Evolutionary conservation across 202 grass and related monocot species (phyloP), one percentile per base, ranked within the genome.

Genomic region (Brachypodium distachyon): DNA sequence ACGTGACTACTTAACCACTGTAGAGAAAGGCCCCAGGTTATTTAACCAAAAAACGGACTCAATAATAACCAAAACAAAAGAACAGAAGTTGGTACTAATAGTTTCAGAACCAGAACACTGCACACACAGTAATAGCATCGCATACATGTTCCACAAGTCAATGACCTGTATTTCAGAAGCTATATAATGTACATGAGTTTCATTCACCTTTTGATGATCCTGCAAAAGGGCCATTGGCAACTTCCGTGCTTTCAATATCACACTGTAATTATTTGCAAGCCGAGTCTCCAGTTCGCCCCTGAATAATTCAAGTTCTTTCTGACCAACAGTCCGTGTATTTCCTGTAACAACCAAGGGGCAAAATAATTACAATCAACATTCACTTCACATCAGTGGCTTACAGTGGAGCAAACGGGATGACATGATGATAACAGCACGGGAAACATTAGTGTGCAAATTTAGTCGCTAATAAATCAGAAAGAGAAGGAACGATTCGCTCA

Each of bases 241-340:
- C 69, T 91, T 93, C 62, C 84, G 66, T 47, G 83, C 84, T 79
- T 97, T 91, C 52, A 91, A 29, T 71, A 97, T 85, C 39, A 97
- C 94, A 79, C 84, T 91, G 72, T 91, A 93, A 76, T 97, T 93
- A 85, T 92, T 93, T 27, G 91, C 85, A 43, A 91, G 65, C 9
- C 72, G 78, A 26, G 33, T 93, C 74, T 83, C 31, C 53, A 97
- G 88, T 77, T 87, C 91, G 32, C 93, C 88, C 53, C 94, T 80
- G 18, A 93, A 91, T 56, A 93, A 80, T 66, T 82, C 91, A 33
- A 97, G 88, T 52, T 86, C 72, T 89, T 87, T 87, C 73, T 91
- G 91, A 48, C 83, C 87, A 5, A 97, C 86, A 67, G 93, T 91
- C 26, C 95, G 85, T 51, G 85, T 94, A 67, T 98, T 98, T 38